Percentiles rank a stretch among this genome's conserved stretches.
Evolutionary conservation across 116 monocot species (phyloP).

Genomic region (Iris pallida): DNA sequence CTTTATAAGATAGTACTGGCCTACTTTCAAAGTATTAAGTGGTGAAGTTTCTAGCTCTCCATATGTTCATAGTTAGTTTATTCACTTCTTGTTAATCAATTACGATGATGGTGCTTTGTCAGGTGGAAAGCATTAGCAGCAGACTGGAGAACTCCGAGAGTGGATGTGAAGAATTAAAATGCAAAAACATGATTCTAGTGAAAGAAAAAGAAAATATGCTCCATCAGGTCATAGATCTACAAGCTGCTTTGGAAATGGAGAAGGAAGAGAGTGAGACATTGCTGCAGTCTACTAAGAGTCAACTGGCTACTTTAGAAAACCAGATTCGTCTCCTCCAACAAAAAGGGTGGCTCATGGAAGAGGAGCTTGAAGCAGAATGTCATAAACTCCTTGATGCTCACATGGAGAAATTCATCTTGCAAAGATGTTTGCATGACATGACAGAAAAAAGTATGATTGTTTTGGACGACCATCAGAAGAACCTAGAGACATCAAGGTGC

Average conservation of each 20-base stretch:
- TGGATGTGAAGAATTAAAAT: conserved; percentile 47
- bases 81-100: not conserved
- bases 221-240: conserved; percentile 36
- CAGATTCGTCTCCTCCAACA: conserved; percentile 39
- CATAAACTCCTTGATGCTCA: conserved; percentile 30
- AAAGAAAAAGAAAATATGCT: conserved; percentile 33
- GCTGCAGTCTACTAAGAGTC: conserved; percentile 20
- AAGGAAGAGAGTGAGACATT: conserved; percentile 38
- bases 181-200: conserved; percentile 33
- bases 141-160: conserved; percentile 41
- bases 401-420: conserved; percentile 46
- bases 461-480: conserved; percentile 27
- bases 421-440: conserved; percentile 47
- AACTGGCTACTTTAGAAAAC: conserved; percentile 26
- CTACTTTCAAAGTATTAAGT: not conserved
- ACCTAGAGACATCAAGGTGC: conserved; percentile 18
- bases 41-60: not conserved
- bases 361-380: conserved; percentile 46
- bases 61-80: not conserved
- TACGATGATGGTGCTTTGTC: conserved; percentile 10
- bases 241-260: conserved; percentile 25
- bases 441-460: conserved; percentile 35
- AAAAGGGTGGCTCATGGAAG: conserved; percentile 22
- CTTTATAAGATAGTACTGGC: no score
- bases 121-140: conserved; percentile 47